Conservation (phyloP, 208 protist species). For the Phytomonas francai region DNA sequence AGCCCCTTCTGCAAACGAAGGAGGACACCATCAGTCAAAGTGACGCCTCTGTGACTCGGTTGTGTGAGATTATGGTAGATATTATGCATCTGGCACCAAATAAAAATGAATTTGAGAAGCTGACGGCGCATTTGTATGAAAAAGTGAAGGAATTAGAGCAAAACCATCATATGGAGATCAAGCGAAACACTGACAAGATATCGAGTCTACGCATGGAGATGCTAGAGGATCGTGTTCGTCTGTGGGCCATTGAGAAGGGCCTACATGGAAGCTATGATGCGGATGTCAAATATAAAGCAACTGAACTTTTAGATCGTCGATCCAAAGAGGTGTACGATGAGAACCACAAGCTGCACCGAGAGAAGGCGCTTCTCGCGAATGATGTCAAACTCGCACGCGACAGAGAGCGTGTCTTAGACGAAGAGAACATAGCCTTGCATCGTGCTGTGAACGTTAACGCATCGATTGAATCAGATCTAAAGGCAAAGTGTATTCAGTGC, state of each 20-base stretch:
- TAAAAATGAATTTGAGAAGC: conserved; percentile 43
- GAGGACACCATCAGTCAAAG: neutral
- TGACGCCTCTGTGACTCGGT: conserved; percentile 15
- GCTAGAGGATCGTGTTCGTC: conserved; percentile 68
- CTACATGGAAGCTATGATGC: conserved; percentile 26
- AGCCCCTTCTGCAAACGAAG: neutral
- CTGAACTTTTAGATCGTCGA: conserved; percentile 45
- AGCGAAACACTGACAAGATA: conserved; percentile 17
- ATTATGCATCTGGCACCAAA: conserved; percentile 46
- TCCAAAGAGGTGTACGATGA: conserved; percentile 57
- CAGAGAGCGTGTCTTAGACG: conserved; percentile 17
- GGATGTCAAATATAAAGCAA: conserved; percentile 55
- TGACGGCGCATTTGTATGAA: conserved; percentile 37
- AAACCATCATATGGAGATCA: conserved; percentile 19
- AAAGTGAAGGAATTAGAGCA: conserved; percentile 36
- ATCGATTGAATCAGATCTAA: conserved; percentile 31
- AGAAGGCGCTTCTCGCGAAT: conserved; percentile 53
- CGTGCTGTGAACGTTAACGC: conserved; percentile 35
- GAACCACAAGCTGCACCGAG: conserved; percentile 64
- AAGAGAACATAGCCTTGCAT: conserved; percentile 35
- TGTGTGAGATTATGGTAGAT: conserved; percentile 44
- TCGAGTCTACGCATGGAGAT: conserved; percentile 35
- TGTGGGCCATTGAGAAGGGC: conserved; percentile 46
- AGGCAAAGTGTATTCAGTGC: conserved; percentile 37
- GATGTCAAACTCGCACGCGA: conserved; percentile 27